These are phyloP conservation scores for Psophocarpus tetragonolobus DNA, from an alignment of 306 rosid genomes.

Conservation along the genomic window DNA sequence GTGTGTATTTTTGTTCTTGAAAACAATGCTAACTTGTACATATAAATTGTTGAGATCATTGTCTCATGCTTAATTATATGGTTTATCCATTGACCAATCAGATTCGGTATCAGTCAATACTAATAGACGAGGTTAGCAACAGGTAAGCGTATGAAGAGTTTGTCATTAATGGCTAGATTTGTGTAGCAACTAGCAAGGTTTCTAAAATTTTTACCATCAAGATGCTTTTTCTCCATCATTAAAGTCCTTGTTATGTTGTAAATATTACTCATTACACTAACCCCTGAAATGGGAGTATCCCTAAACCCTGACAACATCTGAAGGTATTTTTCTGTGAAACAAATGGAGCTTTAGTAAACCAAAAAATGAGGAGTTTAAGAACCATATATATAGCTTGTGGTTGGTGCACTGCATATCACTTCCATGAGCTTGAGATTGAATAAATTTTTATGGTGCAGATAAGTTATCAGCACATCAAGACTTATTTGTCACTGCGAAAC, in stretches of 20 bases:
- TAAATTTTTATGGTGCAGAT: slow-evolving; percentile 50
- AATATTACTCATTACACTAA: slow-evolving; percentile 5
- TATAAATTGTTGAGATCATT: neutral
- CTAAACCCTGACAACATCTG: neutral
- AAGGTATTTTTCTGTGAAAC: slow-evolving; percentile 6
- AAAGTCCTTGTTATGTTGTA: neutral
- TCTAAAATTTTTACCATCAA: neutral
- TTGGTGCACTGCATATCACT: slow-evolving; percentile 14
- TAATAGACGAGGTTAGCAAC: neutral
- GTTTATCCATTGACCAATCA: slow-evolving; percentile 12
- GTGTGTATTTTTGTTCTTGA: neutral
- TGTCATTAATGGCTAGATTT: neutral
- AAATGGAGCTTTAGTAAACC: neutral
- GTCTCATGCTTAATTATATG: neutral
- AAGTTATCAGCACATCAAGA: slow-evolving; percentile 70
- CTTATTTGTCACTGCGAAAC: slow-evolving; percentile 54
- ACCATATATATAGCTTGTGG: neutral
- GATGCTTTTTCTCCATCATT: neutral
- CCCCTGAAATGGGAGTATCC: neutral
- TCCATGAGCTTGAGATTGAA: slow-evolving; percentile 30
- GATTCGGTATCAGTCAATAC: slow-evolving; percentile 6
- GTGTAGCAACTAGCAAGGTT: neutral
- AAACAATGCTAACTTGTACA: slow-evolving; percentile 15
- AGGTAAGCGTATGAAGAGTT: neutral
- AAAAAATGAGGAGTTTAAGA: neutral